Percentiles rank a stretch among this genome's conserved stretches.
Conservation (phyloP, 192 early-diverging fungal species). For the Umbelopsis vinacea region DNA sequence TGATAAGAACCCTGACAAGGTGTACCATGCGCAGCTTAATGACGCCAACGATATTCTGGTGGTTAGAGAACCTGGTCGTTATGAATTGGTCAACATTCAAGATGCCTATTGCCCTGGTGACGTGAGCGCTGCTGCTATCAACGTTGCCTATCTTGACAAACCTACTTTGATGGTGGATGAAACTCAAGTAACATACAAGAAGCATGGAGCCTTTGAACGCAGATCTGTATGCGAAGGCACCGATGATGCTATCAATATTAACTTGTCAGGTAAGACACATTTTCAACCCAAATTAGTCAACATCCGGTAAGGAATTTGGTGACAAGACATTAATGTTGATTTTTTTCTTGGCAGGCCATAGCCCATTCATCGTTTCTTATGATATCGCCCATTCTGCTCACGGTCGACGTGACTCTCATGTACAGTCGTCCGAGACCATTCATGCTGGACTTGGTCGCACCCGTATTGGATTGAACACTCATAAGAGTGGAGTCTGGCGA, state of each 20-base stretch:
- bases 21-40: constrained; percentile 3
- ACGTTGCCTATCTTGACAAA: constrained; percentile 30
- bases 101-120: constrained; percentile 48
- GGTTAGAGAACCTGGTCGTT: constrained; percentile 39
- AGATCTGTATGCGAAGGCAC: constrained; percentile 39
- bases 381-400: constrained; percentile 4
- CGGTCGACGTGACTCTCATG: constrained; percentile 7
- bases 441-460: constrained; percentile 33
- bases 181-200: constrained; percentile 25
- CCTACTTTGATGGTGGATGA: constrained; percentile 34
- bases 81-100: constrained; percentile 44
- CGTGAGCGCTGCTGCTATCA: constrained; percentile 32
- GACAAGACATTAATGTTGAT: not conserved
- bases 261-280: constrained; percentile 32
- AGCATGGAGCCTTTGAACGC: constrained; percentile 31
- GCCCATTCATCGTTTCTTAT: constrained; percentile 37
- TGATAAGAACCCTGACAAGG: constrained; percentile 6
- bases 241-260: constrained; percentile 39
- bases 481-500: constrained; percentile 32
- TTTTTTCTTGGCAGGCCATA: too few relatives aligned
- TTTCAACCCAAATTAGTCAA: not conserved
- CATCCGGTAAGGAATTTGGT: too few relatives aligned
- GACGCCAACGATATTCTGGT: constrained; percentile 40
- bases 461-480: constrained; percentile 39
- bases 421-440: constrained; percentile 25